These are phyloP conservation scores for Fonsecaea pedrosoi DNA, from an alignment of 2,329 filamentous ascomycete genomes.

Conservation along the genomic window DNA sequence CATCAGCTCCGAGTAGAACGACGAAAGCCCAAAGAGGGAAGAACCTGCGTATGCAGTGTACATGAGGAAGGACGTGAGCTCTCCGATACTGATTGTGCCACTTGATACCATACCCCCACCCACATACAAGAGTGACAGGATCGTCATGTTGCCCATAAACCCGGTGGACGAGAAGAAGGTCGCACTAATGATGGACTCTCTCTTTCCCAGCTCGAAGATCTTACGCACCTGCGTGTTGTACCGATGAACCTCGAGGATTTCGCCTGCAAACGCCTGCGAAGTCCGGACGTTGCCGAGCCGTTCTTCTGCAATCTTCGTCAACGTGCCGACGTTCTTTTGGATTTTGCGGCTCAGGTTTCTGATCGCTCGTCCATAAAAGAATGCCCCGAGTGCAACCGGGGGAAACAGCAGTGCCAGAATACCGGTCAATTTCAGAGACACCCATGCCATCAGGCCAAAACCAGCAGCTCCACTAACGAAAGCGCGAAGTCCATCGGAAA, in stretches of 20 bases:
- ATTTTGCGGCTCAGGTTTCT: constrained; percentile 89
- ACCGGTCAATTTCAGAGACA: constrained; percentile 87
- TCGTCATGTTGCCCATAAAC: constrained; percentile 95
- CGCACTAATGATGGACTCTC: constrained; percentile 85
- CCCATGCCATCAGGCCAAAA: constrained; percentile 92
- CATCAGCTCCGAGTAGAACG: constrained; percentile 98
- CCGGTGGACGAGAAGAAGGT: constrained; percentile 88
- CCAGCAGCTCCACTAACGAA: constrained; percentile 89
- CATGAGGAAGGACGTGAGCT: constrained; percentile 97
- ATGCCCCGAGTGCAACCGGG: constrained; percentile 85
- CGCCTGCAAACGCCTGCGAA: constrained; percentile 93
- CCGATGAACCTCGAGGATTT: constrained; percentile 84
- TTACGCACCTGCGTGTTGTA: constrained; percentile 92
- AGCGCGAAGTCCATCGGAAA: constrained; percentile 92
- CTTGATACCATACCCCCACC: constrained; percentile 88
- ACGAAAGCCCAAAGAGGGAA: constrained; percentile 90
- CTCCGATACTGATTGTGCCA: constrained; percentile 85
- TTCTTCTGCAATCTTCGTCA: constrained; percentile 98
- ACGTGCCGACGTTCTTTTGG: constrained; percentile 87
- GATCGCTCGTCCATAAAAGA: constrained; percentile 89
- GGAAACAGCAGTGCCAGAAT: constrained; percentile 87
- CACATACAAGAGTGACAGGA: constrained; percentile 85
- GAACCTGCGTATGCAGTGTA: constrained; percentile 88
- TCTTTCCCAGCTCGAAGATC: constrained; percentile 87
- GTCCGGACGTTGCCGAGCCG: constrained; percentile 96